These are phyloP conservation scores for Peronospora farinosa DNA, from an alignment of 352 stramenopile species.

Conservation along the genomic window DNA sequence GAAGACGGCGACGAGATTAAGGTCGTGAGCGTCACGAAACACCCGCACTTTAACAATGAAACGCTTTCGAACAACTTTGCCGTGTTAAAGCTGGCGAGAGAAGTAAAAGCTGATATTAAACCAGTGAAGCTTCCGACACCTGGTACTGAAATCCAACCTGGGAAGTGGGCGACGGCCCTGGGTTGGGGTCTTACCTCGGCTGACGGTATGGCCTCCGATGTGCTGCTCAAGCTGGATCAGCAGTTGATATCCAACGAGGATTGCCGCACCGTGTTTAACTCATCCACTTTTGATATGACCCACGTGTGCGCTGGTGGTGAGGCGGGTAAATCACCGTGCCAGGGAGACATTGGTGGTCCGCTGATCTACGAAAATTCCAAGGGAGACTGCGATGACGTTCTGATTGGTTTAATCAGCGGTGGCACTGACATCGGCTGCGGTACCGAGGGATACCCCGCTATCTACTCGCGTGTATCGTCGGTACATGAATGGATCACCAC, in stretches of 20 bases:
- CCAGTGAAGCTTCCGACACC: constrained; percentile 24
- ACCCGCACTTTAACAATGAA: constrained; percentile 35
- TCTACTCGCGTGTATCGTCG: constrained; percentile 50
- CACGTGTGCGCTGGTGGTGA: constrained; percentile 27
- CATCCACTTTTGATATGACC: constrained; percentile 13
- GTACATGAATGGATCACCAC: constrained; percentile 31
- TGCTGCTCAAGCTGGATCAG: constrained; percentile 11
- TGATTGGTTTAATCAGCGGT: constrained; percentile 46
- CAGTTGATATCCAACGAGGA: constrained; percentile 12
- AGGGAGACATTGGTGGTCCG: constrained; percentile 30
- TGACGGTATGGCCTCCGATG: constrained; percentile 12
- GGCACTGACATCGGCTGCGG: constrained; percentile 30
- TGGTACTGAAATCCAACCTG: constrained; percentile 13
- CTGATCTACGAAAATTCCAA: constrained; percentile 21
- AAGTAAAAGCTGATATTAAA: constrained; percentile 9
- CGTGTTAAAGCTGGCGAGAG: constrained; percentile 25
- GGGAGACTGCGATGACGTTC: constrained; percentile 25
- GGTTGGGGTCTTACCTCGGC: constrained; percentile 21
- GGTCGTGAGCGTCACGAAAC: constrained; percentile 21
- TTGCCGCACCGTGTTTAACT: constrained; percentile 15
- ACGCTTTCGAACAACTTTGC: constrained; percentile 30
- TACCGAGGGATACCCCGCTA: constrained; percentile 28
- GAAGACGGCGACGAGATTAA: constrained; percentile 26
- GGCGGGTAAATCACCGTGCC: constrained; percentile 26
- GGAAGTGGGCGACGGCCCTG: constrained; percentile 17